Conservation (phyloP, 495 filamentous ascomycete genomes). For the Trichocladium antarcticum region DNA sequence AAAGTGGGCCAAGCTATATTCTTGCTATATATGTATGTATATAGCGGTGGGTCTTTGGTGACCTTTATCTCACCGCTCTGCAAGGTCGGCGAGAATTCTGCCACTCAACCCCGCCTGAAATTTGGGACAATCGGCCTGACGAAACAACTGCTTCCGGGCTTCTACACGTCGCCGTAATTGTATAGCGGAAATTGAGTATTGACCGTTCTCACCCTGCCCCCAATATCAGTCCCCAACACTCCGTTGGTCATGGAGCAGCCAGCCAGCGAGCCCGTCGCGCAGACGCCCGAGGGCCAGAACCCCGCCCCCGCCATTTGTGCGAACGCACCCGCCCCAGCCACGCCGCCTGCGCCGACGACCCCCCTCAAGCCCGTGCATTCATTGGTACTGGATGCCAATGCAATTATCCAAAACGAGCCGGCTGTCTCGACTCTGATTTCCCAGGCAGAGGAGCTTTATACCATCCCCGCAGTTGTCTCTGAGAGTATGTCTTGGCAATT, state of each 20-base stretch:
- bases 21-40: too few species aligned
- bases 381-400: conserved; percentile 81
- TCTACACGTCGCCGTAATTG: background rate
- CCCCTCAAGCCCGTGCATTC: conserved; percentile 60
- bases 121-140: background rate
- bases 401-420: conserved; percentile 82
- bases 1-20: too few species aligned
- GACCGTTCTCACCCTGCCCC: background rate
- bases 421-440: conserved; percentile 63
- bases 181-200: background rate
- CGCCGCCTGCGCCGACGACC: background rate
- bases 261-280: conserved; percentile 5
- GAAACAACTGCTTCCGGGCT: background rate
- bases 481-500: conserved; percentile 53
- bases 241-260: conserved; percentile 10
- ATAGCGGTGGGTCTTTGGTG: too few species aligned
- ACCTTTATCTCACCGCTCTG: background rate
- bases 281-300: conserved; percentile 6
- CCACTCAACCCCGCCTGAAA: background rate
- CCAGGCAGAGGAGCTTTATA: conserved; percentile 67
- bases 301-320: conserved; percentile 20
- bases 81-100: background rate
- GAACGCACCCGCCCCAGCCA: background rate
- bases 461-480: conserved; percentile 71
- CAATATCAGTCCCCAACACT: background rate